A percentile compares a stretch with the other conserved stretches of the same genome.
Conservation (phyloP, 805 yeast species). For the Saccharomycopsis sp. region DNA sequence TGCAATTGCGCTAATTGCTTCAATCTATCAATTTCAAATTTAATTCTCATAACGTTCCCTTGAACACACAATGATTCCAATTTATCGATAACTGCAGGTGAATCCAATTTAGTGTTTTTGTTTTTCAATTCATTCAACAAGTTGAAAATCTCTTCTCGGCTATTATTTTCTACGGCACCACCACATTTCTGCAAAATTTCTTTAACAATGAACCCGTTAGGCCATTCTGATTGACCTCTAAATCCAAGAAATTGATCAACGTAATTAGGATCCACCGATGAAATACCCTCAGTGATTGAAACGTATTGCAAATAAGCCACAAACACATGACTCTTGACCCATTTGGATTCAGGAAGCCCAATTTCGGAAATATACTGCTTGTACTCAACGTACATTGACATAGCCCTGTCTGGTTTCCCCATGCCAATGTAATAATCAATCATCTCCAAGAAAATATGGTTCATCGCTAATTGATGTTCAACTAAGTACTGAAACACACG, state of each 20-base stretch:
- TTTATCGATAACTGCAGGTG: constrained; percentile 16
- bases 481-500: constrained; percentile 8
- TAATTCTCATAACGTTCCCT: constrained; percentile 22
- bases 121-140: constrained; percentile 4
- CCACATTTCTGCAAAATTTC: constrained; percentile 1
- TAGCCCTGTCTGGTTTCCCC: constrained; percentile 7
- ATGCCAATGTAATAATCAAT: constrained; percentile 4
- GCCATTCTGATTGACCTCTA: neutral
- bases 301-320: constrained; percentile 13
- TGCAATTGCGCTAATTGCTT: constrained; percentile 25
- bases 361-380: constrained; percentile 8
- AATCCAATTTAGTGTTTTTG: constrained; percentile 1
- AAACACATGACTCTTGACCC: constrained; percentile 3
- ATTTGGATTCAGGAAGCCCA: neutral
- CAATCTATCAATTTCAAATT: constrained; percentile 20
- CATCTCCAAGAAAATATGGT: constrained; percentile 7
- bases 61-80: constrained; percentile 21
- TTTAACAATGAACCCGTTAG: neutral
- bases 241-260: constrained; percentile 3
- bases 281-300: constrained; percentile 1
- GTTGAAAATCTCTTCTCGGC: constrained; percentile 2
- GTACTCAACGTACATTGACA: constrained; percentile 8
- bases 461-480: constrained; percentile 4
- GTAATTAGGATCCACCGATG: constrained; percentile 2
- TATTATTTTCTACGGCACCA: neutral